Conservation (phyloP, 2,329 filamentous ascomycete genomes). For the Colletotrichum neosansevieriae region DNA sequence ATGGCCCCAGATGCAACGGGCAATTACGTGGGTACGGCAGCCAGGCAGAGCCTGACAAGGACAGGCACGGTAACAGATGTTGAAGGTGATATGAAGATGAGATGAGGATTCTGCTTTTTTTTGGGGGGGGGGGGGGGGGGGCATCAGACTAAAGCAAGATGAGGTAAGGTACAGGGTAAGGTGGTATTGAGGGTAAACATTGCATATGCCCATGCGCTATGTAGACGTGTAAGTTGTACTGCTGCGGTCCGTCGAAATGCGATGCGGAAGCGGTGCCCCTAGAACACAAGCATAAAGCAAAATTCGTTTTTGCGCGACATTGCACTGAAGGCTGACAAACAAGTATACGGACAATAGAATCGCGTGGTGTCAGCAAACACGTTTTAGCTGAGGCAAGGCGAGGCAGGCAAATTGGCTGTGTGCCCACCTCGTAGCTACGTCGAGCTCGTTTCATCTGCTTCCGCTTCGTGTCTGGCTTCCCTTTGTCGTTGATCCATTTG, state of each 20-base stretch:
- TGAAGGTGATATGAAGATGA: conserved; percentile 7
- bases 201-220: background rate
- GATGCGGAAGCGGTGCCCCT: conserved; percentile 7
- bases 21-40: conserved; percentile 14
- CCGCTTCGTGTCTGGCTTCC: background rate
- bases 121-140: no score
- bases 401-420: background rate
- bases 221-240: background rate
- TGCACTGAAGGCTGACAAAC: background rate
- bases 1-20: conserved; percentile 11
- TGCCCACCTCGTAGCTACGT: background rate
- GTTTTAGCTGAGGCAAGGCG: conserved; percentile 3
- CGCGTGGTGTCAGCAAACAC: background rate
- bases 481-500: background rate
- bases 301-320: conserved; percentile 30
- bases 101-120: background rate
- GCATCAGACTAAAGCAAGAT: no score
- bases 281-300: conserved; percentile 38
- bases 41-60: conserved; percentile 2
- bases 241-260: background rate
- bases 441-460: background rate
- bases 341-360: background rate
- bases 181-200: background rate
- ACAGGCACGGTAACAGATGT: conserved; percentile 3
- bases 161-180: background rate